Base-by-base conservation (phyloP, 345 rosid genomes). In the Euphorbia peplus region DNA sequence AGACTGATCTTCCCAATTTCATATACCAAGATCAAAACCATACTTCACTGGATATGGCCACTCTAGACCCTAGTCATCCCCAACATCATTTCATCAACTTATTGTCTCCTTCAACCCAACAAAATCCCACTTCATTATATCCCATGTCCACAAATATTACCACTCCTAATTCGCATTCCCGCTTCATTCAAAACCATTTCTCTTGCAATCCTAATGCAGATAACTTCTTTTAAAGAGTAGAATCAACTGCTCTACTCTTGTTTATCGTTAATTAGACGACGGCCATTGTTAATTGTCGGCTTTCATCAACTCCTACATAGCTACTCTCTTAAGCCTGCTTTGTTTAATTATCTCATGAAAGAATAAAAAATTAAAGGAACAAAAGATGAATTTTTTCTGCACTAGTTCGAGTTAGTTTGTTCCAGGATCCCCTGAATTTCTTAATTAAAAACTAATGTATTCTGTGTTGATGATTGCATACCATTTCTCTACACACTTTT, bases 51-150 rank as follows among this genome's bases (percentile, higher is more conserved):
- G 67, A 50, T 60, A 65, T 76, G 71, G 44, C 41, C 60, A 41
- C 60, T 29, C 10, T 52, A 32, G 54, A 48, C 58, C 30, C 78
- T 7, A 70, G 69, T n/a, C 65, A 60, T 57, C 72, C 66, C 73
- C 61, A 68, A 11, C 66, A 73, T 80, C 46, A 35, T 47, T 67
- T 75, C 68, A 70, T 50, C 68, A 57, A 28, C 63, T 24, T n/a
- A n/a, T n/a, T 39, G 59, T 66, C 59, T 42, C 25, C 60, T 64
- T 24, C 54, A 66, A 60, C 52, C 54, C 60, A 63, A 26, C 69
- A 48, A 67, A 75, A 70, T 73, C 74, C 78, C 74, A 63, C 26
- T 54, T 70, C 75, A 69, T 57, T 71, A 69, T 51, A 69, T 60
- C 69, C 58, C 75, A 74, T 68, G 68, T 22, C 73, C 68, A 24